phyloP scores from a whole-genome alignment of 305 asterid genomes.

The Fraxinus albicans region DNA sequence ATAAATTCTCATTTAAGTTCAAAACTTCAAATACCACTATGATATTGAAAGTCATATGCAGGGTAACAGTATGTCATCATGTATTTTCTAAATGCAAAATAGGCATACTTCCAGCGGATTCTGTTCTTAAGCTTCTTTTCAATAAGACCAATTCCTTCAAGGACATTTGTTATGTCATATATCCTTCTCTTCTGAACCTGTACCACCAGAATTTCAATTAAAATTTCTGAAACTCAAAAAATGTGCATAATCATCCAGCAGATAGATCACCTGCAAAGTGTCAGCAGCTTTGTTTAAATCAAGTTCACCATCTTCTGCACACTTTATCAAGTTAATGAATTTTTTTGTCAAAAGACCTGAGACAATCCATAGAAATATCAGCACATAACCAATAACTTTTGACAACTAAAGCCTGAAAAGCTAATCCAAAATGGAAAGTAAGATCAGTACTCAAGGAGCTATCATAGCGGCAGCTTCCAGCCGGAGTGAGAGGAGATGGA shows the following conservation, averaged over 20 bases:
- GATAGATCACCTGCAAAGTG: slow-evolving; percentile 70
- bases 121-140: slow-evolving; percentile 95
- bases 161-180: slow-evolving; percentile 96
- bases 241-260: background rate
- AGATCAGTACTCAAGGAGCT: slow-evolving; percentile 73
- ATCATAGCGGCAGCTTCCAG: slow-evolving; percentile 91
- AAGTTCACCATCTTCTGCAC: slow-evolving; percentile 90
- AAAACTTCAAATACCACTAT: slow-evolving; percentile 4
- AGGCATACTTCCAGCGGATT: slow-evolving; percentile 88
- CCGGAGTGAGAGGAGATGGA: slow-evolving; percentile 82
- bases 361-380: slow-evolving; percentile 28
- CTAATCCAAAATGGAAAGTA: slow-evolving; percentile 17
- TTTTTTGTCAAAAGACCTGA: slow-evolving; percentile 91
- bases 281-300: slow-evolving; percentile 96
- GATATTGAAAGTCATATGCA: background rate
- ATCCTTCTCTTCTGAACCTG: slow-evolving; percentile 99
- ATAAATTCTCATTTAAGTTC: slow-evolving; percentile 26
- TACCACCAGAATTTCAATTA: slow-evolving; percentile 25
- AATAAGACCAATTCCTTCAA: slow-evolving; percentile 97
- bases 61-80: slow-evolving; percentile 18
- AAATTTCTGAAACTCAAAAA: slow-evolving; percentile 9
- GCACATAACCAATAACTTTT: slow-evolving; percentile 5
- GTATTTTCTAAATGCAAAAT: slow-evolving; percentile 27
- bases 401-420: slow-evolving; percentile 13
- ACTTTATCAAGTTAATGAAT: slow-evolving; percentile 75